Conservation (phyloP, 129 eudicot genomes). For the Rutidosis leptorrhynchoides region DNA sequence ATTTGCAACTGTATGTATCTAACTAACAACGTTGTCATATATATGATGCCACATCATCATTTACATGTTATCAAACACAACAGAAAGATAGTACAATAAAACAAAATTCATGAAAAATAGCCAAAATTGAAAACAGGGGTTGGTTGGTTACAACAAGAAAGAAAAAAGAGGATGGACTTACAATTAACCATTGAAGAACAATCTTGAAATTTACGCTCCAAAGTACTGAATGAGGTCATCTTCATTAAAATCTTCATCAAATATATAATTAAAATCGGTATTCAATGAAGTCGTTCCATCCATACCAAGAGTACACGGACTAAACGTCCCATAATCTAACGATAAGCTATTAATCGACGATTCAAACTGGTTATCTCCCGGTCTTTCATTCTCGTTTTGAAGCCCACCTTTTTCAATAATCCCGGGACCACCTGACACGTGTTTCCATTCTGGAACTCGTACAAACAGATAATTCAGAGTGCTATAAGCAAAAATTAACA, state of each 20-base stretch:
- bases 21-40: too few relatives aligned
- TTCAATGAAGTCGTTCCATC: slow-evolving; percentile 23
- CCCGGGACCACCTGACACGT: slow-evolving; percentile 27
- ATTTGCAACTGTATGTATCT: neutral
- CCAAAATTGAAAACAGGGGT: neutral
- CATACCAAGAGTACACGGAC: slow-evolving; percentile 32
- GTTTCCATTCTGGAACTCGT: slow-evolving; percentile 34
- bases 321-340: slow-evolving; percentile 43
- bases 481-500: too few relatives aligned
- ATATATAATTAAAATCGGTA: slow-evolving; percentile 41
- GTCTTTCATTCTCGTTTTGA: slow-evolving; percentile 36
- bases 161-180: slow-evolving; percentile 2
- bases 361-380: slow-evolving; percentile 44
- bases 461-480: neutral
- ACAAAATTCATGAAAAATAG: too few relatives aligned
- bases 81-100: too few relatives aligned
- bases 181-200: slow-evolving; percentile 17
- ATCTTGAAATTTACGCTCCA: slow-evolving; percentile 34
- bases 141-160: neutral
- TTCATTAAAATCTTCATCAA: too few relatives aligned
- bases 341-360: slow-evolving; percentile 50
- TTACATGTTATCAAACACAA: too few relatives aligned
- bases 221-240: slow-evolving; percentile 38
- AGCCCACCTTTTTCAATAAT: slow-evolving; percentile 36
- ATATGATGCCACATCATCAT: too few relatives aligned